Conservation (phyloP, 202 grass and related monocot species). For the Zoysia matrella region DNA sequence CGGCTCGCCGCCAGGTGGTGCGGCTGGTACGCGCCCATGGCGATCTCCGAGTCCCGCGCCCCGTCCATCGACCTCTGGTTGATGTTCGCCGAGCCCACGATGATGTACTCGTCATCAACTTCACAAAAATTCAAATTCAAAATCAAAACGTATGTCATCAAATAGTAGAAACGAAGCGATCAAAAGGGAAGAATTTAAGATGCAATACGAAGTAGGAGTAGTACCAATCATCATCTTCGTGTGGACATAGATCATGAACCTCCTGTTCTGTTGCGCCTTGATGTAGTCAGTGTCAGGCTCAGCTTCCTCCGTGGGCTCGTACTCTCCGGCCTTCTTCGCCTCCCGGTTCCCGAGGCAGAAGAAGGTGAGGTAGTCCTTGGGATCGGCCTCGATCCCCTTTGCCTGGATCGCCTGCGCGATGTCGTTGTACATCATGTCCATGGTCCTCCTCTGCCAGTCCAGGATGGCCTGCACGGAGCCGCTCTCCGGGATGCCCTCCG, state of each 20-base stretch:
- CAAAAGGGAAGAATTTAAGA: too few species aligned
- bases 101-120: conserved; percentile 95
- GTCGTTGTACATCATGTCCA: conserved; percentile 66
- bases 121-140: neutral
- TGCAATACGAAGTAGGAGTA: too few species aligned
- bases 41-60: conserved; percentile 88
- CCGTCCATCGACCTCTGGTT: conserved; percentile 97
- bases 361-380: neutral
- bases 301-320: conserved; percentile 37
- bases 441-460: conserved; percentile 70
- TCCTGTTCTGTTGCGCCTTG: conserved; percentile 40
- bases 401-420: conserved; percentile 40
- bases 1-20: conserved; percentile 48
- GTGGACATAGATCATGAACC: conserved; percentile 66
- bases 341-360: conserved; percentile 52
- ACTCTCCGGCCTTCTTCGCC: conserved; percentile 42
- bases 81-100: conserved; percentile 92
- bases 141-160: too few species aligned
- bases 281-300: conserved; percentile 41
- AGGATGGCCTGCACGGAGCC: conserved; percentile 90
- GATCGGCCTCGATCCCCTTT: conserved; percentile 43
- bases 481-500: conserved; percentile 80
- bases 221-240: conserved; percentile 65
- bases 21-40: conserved; percentile 88
- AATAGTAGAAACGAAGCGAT: too few species aligned